Evolutionary conservation across 352 stramenopile species (phyloP).

Genomic region (Peronospora destructor): DNA sequence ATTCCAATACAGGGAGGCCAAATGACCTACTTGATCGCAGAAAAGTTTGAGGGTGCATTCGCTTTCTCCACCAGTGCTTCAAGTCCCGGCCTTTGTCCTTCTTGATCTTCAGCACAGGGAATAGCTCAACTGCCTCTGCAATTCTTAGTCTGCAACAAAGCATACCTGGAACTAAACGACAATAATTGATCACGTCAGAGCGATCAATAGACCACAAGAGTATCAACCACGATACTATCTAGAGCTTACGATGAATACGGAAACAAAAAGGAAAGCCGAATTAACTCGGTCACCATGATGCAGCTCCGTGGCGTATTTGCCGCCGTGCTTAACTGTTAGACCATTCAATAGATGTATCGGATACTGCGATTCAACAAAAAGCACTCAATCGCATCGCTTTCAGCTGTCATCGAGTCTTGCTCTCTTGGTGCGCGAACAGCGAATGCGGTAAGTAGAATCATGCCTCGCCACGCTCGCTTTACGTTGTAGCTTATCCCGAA

Average conservation of each 20-base stretch:
- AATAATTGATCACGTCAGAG: no score
- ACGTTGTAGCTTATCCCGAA: conserved; percentile 22
- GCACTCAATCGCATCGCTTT: conserved; percentile 14
- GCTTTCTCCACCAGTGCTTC: no score
- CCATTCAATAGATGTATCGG: conserved; percentile 40
- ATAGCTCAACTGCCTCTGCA: no score
- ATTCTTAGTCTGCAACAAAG: no score
- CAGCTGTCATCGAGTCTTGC: not conserved
- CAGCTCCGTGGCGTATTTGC: conserved; percentile 16
- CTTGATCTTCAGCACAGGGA: no score
- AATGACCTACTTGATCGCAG: conserved; percentile 20
- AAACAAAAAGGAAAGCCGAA: conserved; percentile 39
- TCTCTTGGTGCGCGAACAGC: conserved; percentile 18
- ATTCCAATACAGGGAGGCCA: not conserved
- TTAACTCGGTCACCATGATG: conserved; percentile 46
- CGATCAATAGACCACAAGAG: no score
- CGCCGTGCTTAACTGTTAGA: conserved; percentile 10
- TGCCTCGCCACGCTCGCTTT: conserved; percentile 16
- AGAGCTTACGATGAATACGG: conserved; percentile 8
- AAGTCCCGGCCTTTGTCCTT: no score
- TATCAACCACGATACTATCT: no score
- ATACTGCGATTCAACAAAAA: conserved; percentile 34
- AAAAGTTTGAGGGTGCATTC: conserved; percentile 30
- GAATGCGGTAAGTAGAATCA: conserved; percentile 25
- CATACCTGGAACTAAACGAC: no score